phyloP scores from a whole-genome alignment of 768 basidiomycete genomes.

The Cystofilobasidium bisporidii region DNA sequence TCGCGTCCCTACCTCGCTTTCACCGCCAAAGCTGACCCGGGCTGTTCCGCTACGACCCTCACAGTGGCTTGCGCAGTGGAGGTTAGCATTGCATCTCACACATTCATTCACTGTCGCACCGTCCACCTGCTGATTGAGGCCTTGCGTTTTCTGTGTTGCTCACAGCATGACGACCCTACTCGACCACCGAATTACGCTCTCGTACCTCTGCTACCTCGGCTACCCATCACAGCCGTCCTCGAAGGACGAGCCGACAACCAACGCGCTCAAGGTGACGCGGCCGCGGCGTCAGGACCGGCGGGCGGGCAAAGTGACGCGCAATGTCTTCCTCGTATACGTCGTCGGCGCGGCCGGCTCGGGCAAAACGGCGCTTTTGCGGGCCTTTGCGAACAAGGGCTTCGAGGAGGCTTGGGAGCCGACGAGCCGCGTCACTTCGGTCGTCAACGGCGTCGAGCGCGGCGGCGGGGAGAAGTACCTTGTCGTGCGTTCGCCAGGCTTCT shows the following conservation, averaged over 20 bases:
- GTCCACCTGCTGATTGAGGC: too few relatives aligned
- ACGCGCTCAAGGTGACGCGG: conserved; percentile 72
- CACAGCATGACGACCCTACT: conserved; percentile 92
- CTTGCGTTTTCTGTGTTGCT: too few relatives aligned
- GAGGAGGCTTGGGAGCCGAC: conserved; percentile 70
- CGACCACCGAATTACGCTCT: conserved; percentile 81
- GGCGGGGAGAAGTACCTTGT: conserved; percentile 94
- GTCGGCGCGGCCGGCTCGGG: conserved; percentile 93
- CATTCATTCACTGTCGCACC: too few relatives aligned
- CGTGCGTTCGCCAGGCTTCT: conserved; percentile 47
- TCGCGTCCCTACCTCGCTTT: background rate
- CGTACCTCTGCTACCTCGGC: conserved; percentile 91
- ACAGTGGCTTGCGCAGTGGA: conserved; percentile 95
- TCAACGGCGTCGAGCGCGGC: conserved; percentile 87
- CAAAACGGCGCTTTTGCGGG: conserved; percentile 75
- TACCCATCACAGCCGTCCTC: conserved; percentile 45
- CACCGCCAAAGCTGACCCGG: background rate
- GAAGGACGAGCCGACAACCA: conserved; percentile 47
- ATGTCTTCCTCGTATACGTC: conserved; percentile 83
- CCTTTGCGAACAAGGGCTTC: conserved; percentile 77
- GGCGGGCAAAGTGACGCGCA: conserved; percentile 77
- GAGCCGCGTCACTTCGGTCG: conserved; percentile 77
- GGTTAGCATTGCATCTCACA: conserved; percentile 48
- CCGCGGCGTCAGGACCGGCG: conserved; percentile 73
- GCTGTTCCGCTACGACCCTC: background rate